phyloP scores from a whole-genome alignment of 345 rosid genomes.

The Acer yangbiense region DNA sequence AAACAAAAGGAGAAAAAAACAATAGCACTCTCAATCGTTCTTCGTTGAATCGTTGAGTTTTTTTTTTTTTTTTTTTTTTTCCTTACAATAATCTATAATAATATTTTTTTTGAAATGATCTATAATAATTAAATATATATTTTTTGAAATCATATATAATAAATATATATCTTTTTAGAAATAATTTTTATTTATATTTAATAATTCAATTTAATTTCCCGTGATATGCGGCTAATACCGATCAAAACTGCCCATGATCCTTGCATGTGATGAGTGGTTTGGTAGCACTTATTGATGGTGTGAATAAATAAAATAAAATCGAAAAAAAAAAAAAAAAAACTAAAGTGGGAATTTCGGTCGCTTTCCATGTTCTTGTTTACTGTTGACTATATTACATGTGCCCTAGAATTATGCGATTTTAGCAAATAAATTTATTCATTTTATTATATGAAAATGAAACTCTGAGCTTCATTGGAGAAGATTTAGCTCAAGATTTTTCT shows the following conservation, averaged over 20 bases:
- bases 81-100: background rate
- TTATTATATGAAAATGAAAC: background rate
- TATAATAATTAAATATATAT: too few species aligned
- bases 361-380: conserved; percentile 31
- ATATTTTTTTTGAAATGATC: too few species aligned
- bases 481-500: conserved; percentile 9
- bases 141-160: too few species aligned
- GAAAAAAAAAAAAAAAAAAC: background rate
- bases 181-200: background rate
- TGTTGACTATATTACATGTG: conserved; percentile 29
- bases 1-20: background rate
- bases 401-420: conserved; percentile 10
- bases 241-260: conserved; percentile 64
- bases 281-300: conserved; percentile 13
- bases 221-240: conserved; percentile 56
- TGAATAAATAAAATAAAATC: conserved; percentile 2
- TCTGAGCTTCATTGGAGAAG: background rate
- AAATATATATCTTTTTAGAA: too few species aligned
- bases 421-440: background rate
- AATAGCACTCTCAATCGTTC: background rate
- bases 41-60: background rate
- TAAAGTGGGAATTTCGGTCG: conserved; percentile 42
- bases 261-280: conserved; percentile 57
- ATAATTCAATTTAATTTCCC: conserved; percentile 26
- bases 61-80: background rate